A percentile compares a stretch with the other conserved stretches of the same genome.
phyloP scores from a whole-genome alignment of 1,284 basidiomycete species.

The Irpex sp. region DNA sequence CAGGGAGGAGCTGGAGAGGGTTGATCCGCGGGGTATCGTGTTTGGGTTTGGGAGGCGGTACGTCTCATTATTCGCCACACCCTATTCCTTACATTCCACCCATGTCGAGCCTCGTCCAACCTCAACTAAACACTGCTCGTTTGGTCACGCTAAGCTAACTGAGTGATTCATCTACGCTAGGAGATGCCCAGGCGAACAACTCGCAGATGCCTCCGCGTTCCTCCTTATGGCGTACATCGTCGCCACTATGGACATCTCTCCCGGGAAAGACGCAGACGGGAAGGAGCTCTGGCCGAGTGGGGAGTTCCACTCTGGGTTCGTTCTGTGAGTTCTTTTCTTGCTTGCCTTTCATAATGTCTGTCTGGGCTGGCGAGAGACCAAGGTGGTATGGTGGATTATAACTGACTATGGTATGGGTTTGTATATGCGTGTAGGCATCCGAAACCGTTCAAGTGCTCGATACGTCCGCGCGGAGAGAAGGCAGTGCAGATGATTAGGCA shows the following conservation, averaged over 20 bases:
- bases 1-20: conserved; percentile 14
- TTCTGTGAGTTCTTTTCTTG: conserved; percentile 17
- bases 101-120: not conserved
- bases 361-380: not conserved
- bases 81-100: not conserved
- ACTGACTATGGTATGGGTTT: not conserved
- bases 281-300: conserved; percentile 17
- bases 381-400: not conserved
- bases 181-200: conserved; percentile 24
- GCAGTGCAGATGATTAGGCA: conserved; percentile 6
- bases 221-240: conserved; percentile 20
- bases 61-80: not conserved
- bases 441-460: conserved; percentile 12
- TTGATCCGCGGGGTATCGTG: conserved; percentile 25
- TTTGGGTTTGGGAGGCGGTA: conserved; percentile 38
- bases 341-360: not conserved
- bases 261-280: conserved; percentile 16
- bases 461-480: conserved; percentile 10
- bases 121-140: not conserved
- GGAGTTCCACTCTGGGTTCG: conserved; percentile 22
- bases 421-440: conserved; percentile 9
- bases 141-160: not conserved
- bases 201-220: conserved; percentile 25
- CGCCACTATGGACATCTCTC: conserved; percentile 21
- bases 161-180: conserved; percentile 2